Conservation (phyloP, 129 eudicot genomes). For the Flaveria brownii region DNA sequence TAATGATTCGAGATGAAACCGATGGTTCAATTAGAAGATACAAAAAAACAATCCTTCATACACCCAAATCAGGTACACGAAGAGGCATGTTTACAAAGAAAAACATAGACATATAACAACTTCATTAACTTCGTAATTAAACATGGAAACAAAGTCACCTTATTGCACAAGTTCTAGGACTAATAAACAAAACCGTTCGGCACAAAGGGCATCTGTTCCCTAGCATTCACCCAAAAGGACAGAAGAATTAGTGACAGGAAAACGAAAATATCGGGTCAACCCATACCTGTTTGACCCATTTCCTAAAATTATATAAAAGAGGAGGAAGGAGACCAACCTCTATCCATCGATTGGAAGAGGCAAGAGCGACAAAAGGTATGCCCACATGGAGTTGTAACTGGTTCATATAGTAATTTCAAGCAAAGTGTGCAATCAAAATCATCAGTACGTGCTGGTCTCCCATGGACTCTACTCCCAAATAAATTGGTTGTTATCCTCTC, state of each 20-base stretch:
- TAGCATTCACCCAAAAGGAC: constrained; percentile 37
- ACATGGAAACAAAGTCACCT: constrained; percentile 51
- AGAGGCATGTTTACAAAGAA: no score
- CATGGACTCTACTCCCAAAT: constrained; percentile 49
- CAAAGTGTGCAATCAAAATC: constrained; percentile 97
- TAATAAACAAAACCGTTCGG: constrained; percentile 82
- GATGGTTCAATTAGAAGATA: no score
- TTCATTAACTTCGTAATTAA: no score
- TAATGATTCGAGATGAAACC: no score
- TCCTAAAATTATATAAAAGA: neutral
- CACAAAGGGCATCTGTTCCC: constrained; percentile 97
- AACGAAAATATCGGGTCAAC: neutral
- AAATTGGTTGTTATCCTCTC: constrained; percentile 44
- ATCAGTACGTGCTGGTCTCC: constrained; percentile 59
- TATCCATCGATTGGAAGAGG: constrained; percentile 92
- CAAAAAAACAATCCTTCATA: no score
- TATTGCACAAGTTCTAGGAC: constrained; percentile 83
- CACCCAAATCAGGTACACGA: no score
- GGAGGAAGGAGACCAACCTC: constrained; percentile 49
- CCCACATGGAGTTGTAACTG: constrained; percentile 97
- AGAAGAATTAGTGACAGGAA: constrained; percentile 14
- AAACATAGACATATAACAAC: no score
- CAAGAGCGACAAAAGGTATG: constrained; percentile 96
- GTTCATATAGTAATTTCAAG: constrained; percentile 80
- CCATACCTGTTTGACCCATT: neutral